Base-by-base conservation (phyloP, 2,329 filamentous ascomycete species). In the Penicillium frequentans region DNA sequence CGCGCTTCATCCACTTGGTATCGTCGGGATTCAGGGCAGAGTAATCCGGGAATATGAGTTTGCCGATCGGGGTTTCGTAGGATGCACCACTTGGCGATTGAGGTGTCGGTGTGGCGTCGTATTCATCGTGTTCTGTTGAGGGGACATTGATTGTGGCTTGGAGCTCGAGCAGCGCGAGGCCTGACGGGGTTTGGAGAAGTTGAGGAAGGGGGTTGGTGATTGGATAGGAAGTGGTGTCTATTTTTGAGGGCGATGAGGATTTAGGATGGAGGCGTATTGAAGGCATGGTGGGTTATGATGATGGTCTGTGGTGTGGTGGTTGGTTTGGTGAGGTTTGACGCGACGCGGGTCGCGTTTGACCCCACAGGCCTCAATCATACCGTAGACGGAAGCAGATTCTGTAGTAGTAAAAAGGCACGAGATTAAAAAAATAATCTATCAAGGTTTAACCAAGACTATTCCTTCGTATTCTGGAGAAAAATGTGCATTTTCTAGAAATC, bases 61-160 rank as follows among this genome's bases (percentile, higher is more conserved):
- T 86, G 31, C 92, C 92, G 62, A 96, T 81, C 26, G 80, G 75
- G 1, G 85, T 84, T 52, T 79, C 74, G 56, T 68, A 71, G 26
- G 64, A 53, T 16, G 60, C 47, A 3, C 59, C 44, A 13, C 60
- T 49, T 1, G 19, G 51, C 39, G 7, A 57, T 55, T 9, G 56
- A 21, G 58, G 58, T 35, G 75, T 59, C 16, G 11, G 19, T 5
- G 69, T 49, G 23, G 70, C 61, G 26, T 72, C 63, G 51, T 77
- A 65, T 10, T 65, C 61, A 24, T 75, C 54, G 9, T 68, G 59
- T n/a, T 62, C 66, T 29, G 72, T 64, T 2, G 76, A 61, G 8
- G 91, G 87, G 1, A 92, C 80, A 73, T 96, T 93, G 76, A 99
- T 88, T 14, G 86, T 91, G 59, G 93, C 95, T 79, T 99, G 95